These are phyloP conservation scores for Flammula alnicola DNA, from an alignment of 1,284 basidiomycete species.

Conservation along the genomic window DNA sequence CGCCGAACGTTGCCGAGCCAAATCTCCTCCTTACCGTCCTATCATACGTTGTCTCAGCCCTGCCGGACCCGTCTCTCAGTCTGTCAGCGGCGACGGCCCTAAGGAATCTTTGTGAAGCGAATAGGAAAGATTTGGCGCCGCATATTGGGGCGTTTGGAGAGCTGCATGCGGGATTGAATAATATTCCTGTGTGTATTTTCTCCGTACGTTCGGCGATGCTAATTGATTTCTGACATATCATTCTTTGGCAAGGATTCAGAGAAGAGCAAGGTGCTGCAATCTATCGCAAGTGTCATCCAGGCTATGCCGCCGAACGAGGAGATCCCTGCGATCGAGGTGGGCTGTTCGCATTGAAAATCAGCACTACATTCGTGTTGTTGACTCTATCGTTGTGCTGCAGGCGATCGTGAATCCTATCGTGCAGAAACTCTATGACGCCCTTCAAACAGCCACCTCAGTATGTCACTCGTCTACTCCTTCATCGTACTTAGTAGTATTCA, in stretches of 20 bases:
- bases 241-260: slow-evolving; percentile 86
- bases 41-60: slow-evolving; percentile 73
- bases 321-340: slow-evolving; percentile 78
- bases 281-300: slow-evolving; percentile 89
- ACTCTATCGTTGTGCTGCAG: slow-evolving; percentile 36
- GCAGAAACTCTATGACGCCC: slow-evolving; percentile 62
- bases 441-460: slow-evolving; percentile 59
- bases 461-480: slow-evolving; percentile 22
- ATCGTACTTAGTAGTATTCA: slow-evolving; percentile 2
- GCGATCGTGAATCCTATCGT: slow-evolving; percentile 80
- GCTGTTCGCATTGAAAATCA: slow-evolving; percentile 16
- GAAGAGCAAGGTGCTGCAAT: slow-evolving; percentile 87
- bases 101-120: slow-evolving; percentile 86
- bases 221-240: not conserved
- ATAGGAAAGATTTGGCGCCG: slow-evolving; percentile 76
- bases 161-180: slow-evolving; percentile 75
- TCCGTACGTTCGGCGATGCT: not conserved
- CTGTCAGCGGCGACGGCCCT: slow-evolving; percentile 80
- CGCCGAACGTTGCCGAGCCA: slow-evolving; percentile 29
- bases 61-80: slow-evolving; percentile 68
- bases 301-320: slow-evolving; percentile 79
- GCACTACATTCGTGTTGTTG: not conserved
- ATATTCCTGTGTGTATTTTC: slow-evolving; percentile 66
- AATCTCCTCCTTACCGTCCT: slow-evolving; percentile 63
- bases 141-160: slow-evolving; percentile 86